phyloP scores from a whole-genome alignment of 148 eudicot species.

The Rhododendron mucronatum region DNA sequence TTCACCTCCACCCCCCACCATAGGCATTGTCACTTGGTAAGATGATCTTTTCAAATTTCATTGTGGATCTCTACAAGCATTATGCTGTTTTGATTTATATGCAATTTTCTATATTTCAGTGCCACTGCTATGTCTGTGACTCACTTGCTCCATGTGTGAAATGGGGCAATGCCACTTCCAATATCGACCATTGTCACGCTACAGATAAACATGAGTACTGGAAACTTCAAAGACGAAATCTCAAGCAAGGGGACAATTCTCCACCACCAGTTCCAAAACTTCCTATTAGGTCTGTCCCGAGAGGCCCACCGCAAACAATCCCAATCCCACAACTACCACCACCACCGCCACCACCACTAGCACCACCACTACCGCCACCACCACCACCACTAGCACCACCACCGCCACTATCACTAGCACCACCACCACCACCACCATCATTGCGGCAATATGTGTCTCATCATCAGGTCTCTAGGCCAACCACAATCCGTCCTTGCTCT shows the following conservation, averaged over 20 bases:
- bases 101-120: conserved; percentile 45
- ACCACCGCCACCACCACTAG: background rate
- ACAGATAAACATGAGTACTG: conserved; percentile 63
- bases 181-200: conserved; percentile 72
- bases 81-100: conserved; percentile 7
- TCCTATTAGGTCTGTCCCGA: conserved; percentile 12
- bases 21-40: conserved; percentile 55
- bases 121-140: conserved; percentile 97
- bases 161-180: conserved; percentile 63
- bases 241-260: conserved; percentile 33
- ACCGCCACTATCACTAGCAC: background rate
- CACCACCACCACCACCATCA: conserved; percentile 7
- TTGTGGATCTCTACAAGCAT: background rate
- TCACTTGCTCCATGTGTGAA: conserved; percentile 71
- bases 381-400: background rate
- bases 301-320: conserved; percentile 9
- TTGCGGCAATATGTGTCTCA: conserved; percentile 1
- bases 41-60: conserved; percentile 6
- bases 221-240: conserved; percentile 46
- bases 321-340: conserved; percentile 11
- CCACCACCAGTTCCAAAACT: conserved; percentile 21
- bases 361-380: background rate
- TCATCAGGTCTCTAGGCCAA: conserved; percentile 10
- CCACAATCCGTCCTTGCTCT: conserved; percentile 18
- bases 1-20: conserved; percentile 65